A percentile compares a stretch with the other conserved stretches of the same genome.
Evolutionary conservation across 192 early-diverging fungal species (phyloP).

Genomic region (Podochytrium sp.): DNA sequence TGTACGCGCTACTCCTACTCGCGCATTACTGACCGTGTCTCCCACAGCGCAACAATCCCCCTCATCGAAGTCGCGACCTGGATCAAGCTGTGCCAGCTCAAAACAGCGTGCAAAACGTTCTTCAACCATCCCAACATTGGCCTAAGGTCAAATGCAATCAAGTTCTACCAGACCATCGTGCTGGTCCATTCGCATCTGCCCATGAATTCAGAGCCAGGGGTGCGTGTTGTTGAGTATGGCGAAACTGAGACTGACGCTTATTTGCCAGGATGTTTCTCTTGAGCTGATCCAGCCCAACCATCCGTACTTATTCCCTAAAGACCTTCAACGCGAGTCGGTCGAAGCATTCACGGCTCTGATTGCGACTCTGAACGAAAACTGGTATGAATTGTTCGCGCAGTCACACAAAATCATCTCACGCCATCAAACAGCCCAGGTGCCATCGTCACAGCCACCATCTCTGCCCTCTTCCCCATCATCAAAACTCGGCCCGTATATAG

Average conservation of each 20-base stretch:
- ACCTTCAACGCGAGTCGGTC: slow-evolving; percentile 37
- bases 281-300: slow-evolving; percentile 38
- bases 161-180: slow-evolving; percentile 19
- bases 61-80: slow-evolving; percentile 9
- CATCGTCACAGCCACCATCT: slow-evolving; percentile 43
- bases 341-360: slow-evolving; percentile 30
- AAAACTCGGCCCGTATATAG: slow-evolving; percentile 33
- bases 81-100: slow-evolving; percentile 16
- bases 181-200: not conserved
- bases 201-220: not conserved
- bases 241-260: too few relatives aligned
- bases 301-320: slow-evolving; percentile 36
- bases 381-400: slow-evolving; percentile 7
- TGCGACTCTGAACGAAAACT: slow-evolving; percentile 7
- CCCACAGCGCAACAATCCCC: slow-evolving; percentile 2
- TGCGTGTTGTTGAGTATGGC: too few relatives aligned
- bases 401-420: not conserved
- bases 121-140: not conserved
- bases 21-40: too few relatives aligned
- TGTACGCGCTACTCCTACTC: slow-evolving; percentile 12
- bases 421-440: slow-evolving; percentile 33
- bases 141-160: not conserved
- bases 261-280: slow-evolving; percentile 37
- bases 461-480: slow-evolving; percentile 39
- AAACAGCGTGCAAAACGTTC: not conserved